phyloP scores from a whole-genome alignment of 2,329 filamentous ascomycete species.

The Fusarium staphyleae region DNA sequence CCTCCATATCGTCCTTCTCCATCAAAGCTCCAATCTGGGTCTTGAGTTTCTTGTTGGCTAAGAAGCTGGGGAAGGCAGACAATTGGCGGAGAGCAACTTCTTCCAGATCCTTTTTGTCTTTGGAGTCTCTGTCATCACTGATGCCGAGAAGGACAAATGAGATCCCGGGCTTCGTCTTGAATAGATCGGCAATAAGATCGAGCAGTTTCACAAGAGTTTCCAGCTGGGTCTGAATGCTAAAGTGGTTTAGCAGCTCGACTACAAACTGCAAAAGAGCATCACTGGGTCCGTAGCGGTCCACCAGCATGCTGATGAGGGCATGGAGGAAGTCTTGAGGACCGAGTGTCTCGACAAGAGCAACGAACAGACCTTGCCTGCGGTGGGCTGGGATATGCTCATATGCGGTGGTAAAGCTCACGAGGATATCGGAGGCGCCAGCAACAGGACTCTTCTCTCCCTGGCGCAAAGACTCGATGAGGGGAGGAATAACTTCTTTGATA shows the following conservation, averaged over 20 bases:
- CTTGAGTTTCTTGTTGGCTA: slow-evolving; percentile 65
- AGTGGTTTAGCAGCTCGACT: slow-evolving; percentile 74
- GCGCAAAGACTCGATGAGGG: slow-evolving; percentile 83
- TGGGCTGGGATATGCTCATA: slow-evolving; percentile 96
- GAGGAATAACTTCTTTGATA: slow-evolving; percentile 91
- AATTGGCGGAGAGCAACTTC: slow-evolving; percentile 63
- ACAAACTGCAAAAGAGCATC: slow-evolving; percentile 78
- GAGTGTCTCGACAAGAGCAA: slow-evolving; percentile 83
- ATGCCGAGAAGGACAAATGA: slow-evolving; percentile 74
- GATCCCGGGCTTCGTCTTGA: slow-evolving; percentile 75
- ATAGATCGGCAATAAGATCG: slow-evolving; percentile 75
- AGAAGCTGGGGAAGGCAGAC: slow-evolving; percentile 62
- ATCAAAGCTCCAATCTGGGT: slow-evolving; percentile 63
- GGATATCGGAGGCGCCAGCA: slow-evolving; percentile 82
- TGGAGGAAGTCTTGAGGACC: slow-evolving; percentile 88
- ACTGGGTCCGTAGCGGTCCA: slow-evolving; percentile 85
- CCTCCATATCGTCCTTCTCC: slow-evolving; percentile 69
- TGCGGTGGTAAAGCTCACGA: slow-evolving; percentile 95
- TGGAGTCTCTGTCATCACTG: slow-evolving; percentile 55
- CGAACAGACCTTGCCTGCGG: slow-evolving; percentile 81
- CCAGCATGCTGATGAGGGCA: slow-evolving; percentile 85
- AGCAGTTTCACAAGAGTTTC: slow-evolving; percentile 80
- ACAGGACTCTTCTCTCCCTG: slow-evolving; percentile 80
- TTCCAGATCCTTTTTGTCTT: slow-evolving; percentile 58
- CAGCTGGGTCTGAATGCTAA: slow-evolving; percentile 78